Evolutionary conservation across 2,329 filamentous ascomycete species (phyloP).

Genomic region (Botrytis squamosa): DNA sequence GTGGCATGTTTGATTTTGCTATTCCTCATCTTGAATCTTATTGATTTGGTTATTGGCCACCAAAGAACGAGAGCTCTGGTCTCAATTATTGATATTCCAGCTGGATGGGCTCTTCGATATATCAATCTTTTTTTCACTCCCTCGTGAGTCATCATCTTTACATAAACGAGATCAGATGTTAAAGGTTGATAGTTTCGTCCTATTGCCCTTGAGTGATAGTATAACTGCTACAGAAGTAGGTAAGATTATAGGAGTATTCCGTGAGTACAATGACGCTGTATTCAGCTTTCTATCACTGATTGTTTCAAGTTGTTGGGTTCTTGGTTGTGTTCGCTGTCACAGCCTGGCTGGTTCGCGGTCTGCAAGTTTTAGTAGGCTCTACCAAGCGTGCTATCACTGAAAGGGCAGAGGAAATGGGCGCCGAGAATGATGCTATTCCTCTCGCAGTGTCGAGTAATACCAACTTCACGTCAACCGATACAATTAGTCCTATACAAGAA

Average conservation of each 20-base stretch:
- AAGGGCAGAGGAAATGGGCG: slow-evolving; percentile 51
- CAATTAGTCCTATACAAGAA: slow-evolving; percentile 30
- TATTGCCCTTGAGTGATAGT: slow-evolving; percentile 55
- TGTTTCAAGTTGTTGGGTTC: slow-evolving; percentile 53
- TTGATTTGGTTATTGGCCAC: slow-evolving; percentile 49
- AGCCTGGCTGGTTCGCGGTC: slow-evolving; percentile 53
- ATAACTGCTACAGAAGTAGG: slow-evolving; percentile 55
- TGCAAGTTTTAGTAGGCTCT: slow-evolving; percentile 52
- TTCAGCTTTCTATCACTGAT: neutral
- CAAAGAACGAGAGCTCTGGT: slow-evolving; percentile 50
- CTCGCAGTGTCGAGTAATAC: slow-evolving; percentile 39
- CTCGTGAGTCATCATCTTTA: slow-evolving; percentile 11
- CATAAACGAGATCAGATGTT: neutral
- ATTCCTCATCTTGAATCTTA: slow-evolving; percentile 50
- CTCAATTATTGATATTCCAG: slow-evolving; percentile 51
- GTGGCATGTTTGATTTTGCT: slow-evolving; percentile 57
- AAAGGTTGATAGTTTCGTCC: slow-evolving; percentile 46
- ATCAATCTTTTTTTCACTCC: slow-evolving; percentile 27
- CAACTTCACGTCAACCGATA: slow-evolving; percentile 26
- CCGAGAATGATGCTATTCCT: slow-evolving; percentile 49
- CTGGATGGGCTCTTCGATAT: slow-evolving; percentile 26
- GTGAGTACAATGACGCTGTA: slow-evolving; percentile 42
- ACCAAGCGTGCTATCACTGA: slow-evolving; percentile 53
- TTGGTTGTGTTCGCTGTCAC: slow-evolving; percentile 51
- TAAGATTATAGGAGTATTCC: slow-evolving; percentile 59